Conservation (phyloP, 495 filamentous ascomycete genomes). For the Xylaria intraflava region DNA sequence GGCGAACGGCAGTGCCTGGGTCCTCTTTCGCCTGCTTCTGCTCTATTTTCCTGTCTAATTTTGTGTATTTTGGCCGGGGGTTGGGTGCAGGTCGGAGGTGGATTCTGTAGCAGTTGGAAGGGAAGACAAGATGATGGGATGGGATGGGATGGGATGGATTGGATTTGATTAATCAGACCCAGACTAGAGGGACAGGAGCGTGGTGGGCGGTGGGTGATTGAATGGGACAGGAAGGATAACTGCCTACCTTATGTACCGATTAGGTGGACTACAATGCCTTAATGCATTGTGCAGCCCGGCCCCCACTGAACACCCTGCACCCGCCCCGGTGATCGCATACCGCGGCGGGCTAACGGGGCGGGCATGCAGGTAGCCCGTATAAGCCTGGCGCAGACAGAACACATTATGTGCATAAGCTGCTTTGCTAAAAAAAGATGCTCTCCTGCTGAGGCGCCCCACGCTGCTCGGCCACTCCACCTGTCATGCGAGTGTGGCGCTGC, state of each 20-base stretch:
- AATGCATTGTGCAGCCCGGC: not conserved
- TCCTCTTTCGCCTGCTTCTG: not conserved
- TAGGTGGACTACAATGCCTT: not conserved
- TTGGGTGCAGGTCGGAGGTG: not conserved
- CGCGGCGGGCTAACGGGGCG: not conserved
- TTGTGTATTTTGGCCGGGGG: not conserved
- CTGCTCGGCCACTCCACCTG: too few species aligned
- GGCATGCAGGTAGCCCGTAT: not conserved
- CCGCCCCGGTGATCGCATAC: not conserved
- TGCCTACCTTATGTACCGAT: not conserved
- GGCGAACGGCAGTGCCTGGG: not conserved
- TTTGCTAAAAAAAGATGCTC: too few species aligned
- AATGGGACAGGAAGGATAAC: not conserved
- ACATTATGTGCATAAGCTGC: too few species aligned
- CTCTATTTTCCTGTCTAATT: not conserved
- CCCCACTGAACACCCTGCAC: too few species aligned
- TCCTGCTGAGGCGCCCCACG: too few species aligned
- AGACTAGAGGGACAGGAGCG: not conserved
- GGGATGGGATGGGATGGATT: not conserved
- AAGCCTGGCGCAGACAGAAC: too few species aligned
- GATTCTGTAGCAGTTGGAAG: slow-evolving; percentile 2
- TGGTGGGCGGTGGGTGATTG: not conserved
- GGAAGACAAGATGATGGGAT: not conserved
- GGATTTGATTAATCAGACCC: slow-evolving; percentile 1
- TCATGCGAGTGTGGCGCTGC: too few species aligned